Base-by-base conservation (phyloP, 2,329 filamentous ascomycete genomes). In the Talaromyces sp. region DNA sequence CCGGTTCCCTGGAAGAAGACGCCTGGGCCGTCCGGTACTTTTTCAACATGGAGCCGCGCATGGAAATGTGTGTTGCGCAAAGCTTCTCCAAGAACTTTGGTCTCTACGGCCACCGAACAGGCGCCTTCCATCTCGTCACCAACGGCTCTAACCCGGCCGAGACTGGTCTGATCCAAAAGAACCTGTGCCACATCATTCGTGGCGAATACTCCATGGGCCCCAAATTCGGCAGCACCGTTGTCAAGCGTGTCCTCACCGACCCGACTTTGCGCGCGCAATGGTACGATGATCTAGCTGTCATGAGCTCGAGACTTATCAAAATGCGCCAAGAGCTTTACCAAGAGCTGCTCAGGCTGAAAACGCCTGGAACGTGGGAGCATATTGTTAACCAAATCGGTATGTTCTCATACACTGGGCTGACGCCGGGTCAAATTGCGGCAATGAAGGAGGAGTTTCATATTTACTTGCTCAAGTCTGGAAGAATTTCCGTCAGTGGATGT, bases 361-460 rank as follows among this genome's bases (percentile, higher is more conserved):
- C 93, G 0, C 93, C 93, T 0, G 93, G 93, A 41, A 90, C 86
- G n/a, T 98, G 95, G 93, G 92, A 93, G 74, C 93, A 98, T 80
- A 96, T 98, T 74, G 95, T 93, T 54, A 90, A 96, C 70, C 93
- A 76, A 72, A 75, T 71, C 70, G 93, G 93, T 79, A 98, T 97
- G 93, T 97, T 97, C 80, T 93, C 89, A 74, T 97, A 95, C 64
- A 79, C 79, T 4, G 81, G 81, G 2, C 71, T 84, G 24, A 78
- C 67, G 17, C 72, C 74, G 13, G 65, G 73, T 2, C 79, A 82
- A 60, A 78, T 83, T 32, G 65, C 71, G 59, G 67, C 71, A 50
- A 65, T 78, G 50, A 73, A 73, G 64, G 72, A 77, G 26, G 72
- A 77, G 60, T 76, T 75, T 60, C 77, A 78, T 67, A 71, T 78